These are phyloP conservation scores for Rubia occidens DNA, from an alignment of 305 asterid genomes.

Conservation along the genomic window DNA sequence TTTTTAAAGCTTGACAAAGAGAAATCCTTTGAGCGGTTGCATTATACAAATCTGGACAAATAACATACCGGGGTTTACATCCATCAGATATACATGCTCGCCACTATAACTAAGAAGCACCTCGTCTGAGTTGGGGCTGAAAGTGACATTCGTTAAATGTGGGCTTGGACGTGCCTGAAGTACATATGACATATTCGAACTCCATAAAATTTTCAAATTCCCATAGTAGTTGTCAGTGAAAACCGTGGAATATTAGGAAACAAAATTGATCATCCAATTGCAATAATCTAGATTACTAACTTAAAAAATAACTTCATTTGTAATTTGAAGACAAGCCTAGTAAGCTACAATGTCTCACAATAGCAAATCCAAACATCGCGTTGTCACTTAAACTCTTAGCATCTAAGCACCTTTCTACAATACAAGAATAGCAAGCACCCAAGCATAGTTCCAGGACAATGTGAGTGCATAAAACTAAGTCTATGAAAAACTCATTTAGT, in stretches of 20 bases:
- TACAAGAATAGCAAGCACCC: background rate
- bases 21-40: background rate
- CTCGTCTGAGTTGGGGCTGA: constrained; percentile 78
- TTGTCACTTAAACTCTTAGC: background rate
- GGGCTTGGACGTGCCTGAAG: constrained; percentile 61
- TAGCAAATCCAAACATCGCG: background rate
- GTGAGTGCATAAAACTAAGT: background rate
- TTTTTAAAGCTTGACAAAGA: background rate
- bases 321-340: background rate
- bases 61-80: constrained; percentile 56
- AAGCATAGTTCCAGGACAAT: background rate
- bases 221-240: background rate
- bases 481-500: background rate
- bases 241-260: background rate
- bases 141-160: constrained; percentile 85
- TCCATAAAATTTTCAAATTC: background rate
- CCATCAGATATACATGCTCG: constrained; percentile 95
- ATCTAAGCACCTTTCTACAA: background rate
- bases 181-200: constrained; percentile 19
- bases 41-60: background rate
- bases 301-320: background rate
- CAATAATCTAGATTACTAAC: background rate
- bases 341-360: background rate
- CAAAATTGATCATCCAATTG: background rate
- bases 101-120: constrained; percentile 94